phyloP scores from a whole-genome alignment of 768 basidiomycete species.

The Xerocomellus chrysenteron region DNA sequence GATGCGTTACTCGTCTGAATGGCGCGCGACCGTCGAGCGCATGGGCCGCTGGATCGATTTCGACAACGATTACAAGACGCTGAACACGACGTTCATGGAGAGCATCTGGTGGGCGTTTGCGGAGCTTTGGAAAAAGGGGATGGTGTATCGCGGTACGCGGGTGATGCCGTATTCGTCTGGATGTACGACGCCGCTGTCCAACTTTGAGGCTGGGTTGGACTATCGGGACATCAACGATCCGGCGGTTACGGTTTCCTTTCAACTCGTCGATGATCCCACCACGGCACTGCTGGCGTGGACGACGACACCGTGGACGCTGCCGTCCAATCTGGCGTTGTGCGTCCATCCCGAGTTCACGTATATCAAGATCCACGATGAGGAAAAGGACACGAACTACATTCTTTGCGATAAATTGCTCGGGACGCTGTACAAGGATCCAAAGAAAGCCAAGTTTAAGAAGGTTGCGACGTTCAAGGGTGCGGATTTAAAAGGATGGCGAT shows the following conservation, averaged over 20 bases:
- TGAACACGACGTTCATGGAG: slow-evolving; percentile 94
- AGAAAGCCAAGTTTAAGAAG: slow-evolving; percentile 95
- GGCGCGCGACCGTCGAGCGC: slow-evolving; percentile 92
- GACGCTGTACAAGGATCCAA: slow-evolving; percentile 94
- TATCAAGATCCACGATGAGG: slow-evolving; percentile 93
- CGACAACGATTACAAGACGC: slow-evolving; percentile 98
- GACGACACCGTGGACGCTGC: slow-evolving; percentile 98
- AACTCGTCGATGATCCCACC: slow-evolving; percentile 86
- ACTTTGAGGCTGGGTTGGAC: slow-evolving; percentile 93
- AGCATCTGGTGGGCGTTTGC: slow-evolving; percentile 99
- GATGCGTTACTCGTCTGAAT: slow-evolving; percentile 94
- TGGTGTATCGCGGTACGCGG: slow-evolving; percentile 90
- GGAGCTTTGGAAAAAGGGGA: slow-evolving; percentile 85
- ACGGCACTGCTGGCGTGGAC: slow-evolving; percentile 97
- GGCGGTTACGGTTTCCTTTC: slow-evolving; percentile 91
- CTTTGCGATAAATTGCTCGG: slow-evolving; percentile 83
- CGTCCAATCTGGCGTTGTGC: slow-evolving; percentile 92
- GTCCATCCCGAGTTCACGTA: slow-evolving; percentile 96
- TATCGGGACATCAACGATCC: slow-evolving; percentile 96
- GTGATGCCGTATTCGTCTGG: slow-evolving; percentile 99
- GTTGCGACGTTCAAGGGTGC: slow-evolving; percentile 82
- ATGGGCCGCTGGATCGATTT: slow-evolving; percentile 99
- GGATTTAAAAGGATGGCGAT: slow-evolving; percentile 96
- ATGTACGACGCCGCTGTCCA: slow-evolving; percentile 92
- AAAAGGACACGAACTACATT: slow-evolving; percentile 85